Evolutionary conservation across 164 flowering plant genomes (phyloP).

Genomic region (Stephania cephalantha): DNA sequence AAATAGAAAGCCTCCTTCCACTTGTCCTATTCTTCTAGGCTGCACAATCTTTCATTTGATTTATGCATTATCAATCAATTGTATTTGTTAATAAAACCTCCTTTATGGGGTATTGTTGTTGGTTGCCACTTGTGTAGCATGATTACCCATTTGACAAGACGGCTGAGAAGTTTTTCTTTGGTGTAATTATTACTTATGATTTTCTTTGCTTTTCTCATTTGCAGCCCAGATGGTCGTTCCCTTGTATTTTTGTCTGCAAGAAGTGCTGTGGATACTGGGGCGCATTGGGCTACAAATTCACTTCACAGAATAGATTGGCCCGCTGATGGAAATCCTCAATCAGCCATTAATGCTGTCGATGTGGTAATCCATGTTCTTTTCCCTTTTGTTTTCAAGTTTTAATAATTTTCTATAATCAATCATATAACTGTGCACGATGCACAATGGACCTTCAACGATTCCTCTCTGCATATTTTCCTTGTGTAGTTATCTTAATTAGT

Average conservation of each 20-base stretch:
- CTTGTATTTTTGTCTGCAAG: slow-evolving; percentile 78
- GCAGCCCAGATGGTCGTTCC: slow-evolving; percentile 83
- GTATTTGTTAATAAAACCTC: too few species aligned
- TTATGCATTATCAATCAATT: too few species aligned
- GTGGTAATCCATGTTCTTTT: slow-evolving; percentile 48
- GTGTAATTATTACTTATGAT: slow-evolving; percentile 7
- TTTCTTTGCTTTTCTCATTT: background rate
- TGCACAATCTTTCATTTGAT: too few species aligned
- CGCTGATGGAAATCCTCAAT: slow-evolving; percentile 32
- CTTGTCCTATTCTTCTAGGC: too few species aligned
- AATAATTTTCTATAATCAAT: background rate
- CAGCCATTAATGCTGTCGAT: slow-evolving; percentile 44
- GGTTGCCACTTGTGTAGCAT: background rate
- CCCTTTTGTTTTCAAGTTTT: background rate
- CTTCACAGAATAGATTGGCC: slow-evolving; percentile 93
- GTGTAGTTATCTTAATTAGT: background rate
- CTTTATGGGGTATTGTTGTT: too few species aligned
- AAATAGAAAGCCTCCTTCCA: too few species aligned
- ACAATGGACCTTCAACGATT: background rate
- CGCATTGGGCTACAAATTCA: slow-evolving; percentile 80
- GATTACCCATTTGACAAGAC: background rate
- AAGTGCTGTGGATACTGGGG: slow-evolving; percentile 76
- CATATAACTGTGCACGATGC: background rate
- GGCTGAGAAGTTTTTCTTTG: background rate
- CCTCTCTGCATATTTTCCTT: background rate